These are phyloP conservation scores for Schizothecium vesticola DNA, from an alignment of 495 filamentous ascomycete species.

Conservation along the genomic window DNA sequence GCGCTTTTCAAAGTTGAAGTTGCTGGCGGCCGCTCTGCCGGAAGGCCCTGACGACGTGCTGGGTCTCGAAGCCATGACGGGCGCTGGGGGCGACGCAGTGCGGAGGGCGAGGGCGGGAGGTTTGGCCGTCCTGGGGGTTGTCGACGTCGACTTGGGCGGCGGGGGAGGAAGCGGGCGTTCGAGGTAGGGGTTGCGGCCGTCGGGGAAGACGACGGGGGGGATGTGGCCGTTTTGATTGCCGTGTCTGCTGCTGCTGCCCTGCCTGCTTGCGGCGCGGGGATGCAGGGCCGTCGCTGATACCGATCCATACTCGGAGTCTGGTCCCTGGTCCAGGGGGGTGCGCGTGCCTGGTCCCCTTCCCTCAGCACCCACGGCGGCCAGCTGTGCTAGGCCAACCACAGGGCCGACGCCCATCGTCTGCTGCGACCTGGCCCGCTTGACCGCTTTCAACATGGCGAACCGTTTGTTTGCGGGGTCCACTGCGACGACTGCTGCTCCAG, in stretches of 20 bases:
- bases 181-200: constrained; percentile 32
- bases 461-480: constrained; percentile 12
- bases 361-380: constrained; percentile 14
- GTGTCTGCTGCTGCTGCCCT: constrained; percentile 11
- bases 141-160: constrained; percentile 17
- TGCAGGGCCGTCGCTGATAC: constrained; percentile 43
- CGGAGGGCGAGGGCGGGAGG: constrained; percentile 21
- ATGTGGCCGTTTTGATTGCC: constrained; percentile 30
- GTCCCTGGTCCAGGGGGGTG: constrained; percentile 33
- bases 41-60: constrained; percentile 36
- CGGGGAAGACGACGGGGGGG: constrained; percentile 27
- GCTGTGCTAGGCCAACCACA: constrained; percentile 5
- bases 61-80: constrained; percentile 36
- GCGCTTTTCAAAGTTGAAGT: constrained; percentile 32
- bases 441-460: constrained; percentile 29
- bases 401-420: constrained; percentile 9
- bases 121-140: constrained; percentile 16
- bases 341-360: constrained; percentile 34
- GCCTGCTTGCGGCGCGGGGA: constrained; percentile 21
- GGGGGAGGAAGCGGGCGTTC: constrained; percentile 34
- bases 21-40: constrained; percentile 13
- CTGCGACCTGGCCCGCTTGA: constrained; percentile 23
- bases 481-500: not conserved
- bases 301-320: constrained; percentile 22
- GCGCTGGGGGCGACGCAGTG: constrained; percentile 16